Evolutionary conservation across 352 stramenopile genomes (phyloP).

Genomic region (Phytophthora multivora): DNA sequence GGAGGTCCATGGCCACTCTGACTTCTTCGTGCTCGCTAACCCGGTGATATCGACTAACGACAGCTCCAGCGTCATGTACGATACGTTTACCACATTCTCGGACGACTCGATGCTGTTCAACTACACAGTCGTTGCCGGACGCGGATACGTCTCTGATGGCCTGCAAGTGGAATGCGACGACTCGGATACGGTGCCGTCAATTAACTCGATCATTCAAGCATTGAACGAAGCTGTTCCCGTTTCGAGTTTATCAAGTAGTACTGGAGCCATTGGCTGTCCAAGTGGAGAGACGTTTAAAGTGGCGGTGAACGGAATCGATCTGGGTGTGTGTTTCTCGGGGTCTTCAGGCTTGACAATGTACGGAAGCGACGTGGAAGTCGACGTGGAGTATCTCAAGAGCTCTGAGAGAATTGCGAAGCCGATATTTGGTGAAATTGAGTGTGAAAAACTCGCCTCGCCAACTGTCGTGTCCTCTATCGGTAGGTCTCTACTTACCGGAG

Average conservation of each 20-base stretch:
- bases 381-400: constrained; percentile 16
- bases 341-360: constrained; percentile 18
- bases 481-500: constrained; percentile 23
- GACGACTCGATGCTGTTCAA: constrained; percentile 23
- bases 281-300: constrained; percentile 27
- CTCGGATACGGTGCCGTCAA: constrained; percentile 12
- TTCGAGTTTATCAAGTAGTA: constrained; percentile 4
- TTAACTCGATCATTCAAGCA: constrained; percentile 34
- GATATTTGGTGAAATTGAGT: neutral
- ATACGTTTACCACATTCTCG: constrained; percentile 28
- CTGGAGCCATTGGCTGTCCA: constrained; percentile 19
- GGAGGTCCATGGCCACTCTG: constrained; percentile 29
- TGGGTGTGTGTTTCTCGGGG: constrained; percentile 26
- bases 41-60: constrained; percentile 12
- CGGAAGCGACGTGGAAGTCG: constrained; percentile 27
- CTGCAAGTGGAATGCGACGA: constrained; percentile 20
- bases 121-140: constrained; percentile 34
- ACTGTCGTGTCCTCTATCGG: constrained; percentile 14
- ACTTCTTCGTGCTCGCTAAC: constrained; percentile 38
- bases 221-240: constrained; percentile 20
- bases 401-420: constrained; percentile 13
- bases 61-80: constrained; percentile 26
- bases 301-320: constrained; percentile 29
- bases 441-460: constrained; percentile 15
- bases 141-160: constrained; percentile 23